phyloP scores from a whole-genome alignment of 2,329 filamentous ascomycete species.

The Aspergillus puulaauensis region DNA sequence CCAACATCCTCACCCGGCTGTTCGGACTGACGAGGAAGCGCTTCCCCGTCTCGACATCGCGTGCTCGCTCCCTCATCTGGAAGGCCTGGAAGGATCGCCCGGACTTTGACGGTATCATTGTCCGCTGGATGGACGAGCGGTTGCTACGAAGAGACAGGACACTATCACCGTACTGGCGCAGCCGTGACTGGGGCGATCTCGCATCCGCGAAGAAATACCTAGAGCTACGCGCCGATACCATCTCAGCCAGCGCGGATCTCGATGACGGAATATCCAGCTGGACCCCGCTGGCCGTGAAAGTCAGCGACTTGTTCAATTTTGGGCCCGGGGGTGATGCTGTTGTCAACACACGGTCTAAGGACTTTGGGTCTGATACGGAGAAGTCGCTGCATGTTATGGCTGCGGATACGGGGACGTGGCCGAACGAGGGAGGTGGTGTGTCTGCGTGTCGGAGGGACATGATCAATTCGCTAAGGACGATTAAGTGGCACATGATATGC shows the following conservation, averaged over 20 bases:
- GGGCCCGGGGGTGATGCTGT: conserved; percentile 55
- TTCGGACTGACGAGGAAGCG: conserved; percentile 36
- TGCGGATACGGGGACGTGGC: conserved; percentile 54
- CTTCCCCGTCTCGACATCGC: conserved; percentile 48
- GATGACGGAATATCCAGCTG: conserved; percentile 54
- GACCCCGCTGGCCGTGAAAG: conserved; percentile 53
- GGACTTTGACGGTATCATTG: conserved; percentile 50
- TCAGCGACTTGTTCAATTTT: conserved; percentile 53
- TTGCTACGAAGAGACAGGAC: conserved; percentile 49
- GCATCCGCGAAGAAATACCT: conserved; percentile 46
- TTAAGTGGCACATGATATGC: conserved; percentile 56
- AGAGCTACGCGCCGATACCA: conserved; percentile 47
- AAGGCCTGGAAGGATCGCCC: conserved; percentile 49
- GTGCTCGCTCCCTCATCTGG: conserved; percentile 52
- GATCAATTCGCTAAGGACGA: conserved; percentile 54
- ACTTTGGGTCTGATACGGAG: conserved; percentile 50
- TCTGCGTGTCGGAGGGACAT: conserved; percentile 57
- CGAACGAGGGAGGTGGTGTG: conserved; percentile 54
- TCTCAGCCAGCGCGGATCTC: conserved; percentile 53
- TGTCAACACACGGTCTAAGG: conserved; percentile 50
- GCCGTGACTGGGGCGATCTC: conserved; percentile 46
- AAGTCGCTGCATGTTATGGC: conserved; percentile 54
- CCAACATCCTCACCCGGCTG: conserved; percentile 32
- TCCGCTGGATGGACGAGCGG: conserved; percentile 53
- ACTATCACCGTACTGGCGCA: conserved; percentile 47